Evolutionary conservation across 1,139 yeast species (phyloP).

Genomic region (Lodderomyces metapsilosis): DNA sequence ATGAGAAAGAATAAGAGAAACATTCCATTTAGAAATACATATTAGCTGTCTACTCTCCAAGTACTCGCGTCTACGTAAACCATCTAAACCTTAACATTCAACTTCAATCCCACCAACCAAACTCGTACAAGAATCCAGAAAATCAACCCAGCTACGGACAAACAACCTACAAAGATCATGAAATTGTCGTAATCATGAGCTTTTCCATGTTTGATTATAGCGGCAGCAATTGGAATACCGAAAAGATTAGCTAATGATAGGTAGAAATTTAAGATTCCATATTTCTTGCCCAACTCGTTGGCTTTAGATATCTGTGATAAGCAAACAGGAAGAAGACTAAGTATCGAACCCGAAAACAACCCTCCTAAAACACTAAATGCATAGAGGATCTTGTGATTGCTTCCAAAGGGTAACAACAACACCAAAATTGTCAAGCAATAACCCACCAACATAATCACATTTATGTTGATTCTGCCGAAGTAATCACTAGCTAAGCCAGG

Average conservation of each 20-base stretch:
- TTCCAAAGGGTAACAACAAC: slow-evolving; percentile 43
- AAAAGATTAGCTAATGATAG: slow-evolving; percentile 41
- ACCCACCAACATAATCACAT: slow-evolving; percentile 34
- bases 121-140: slow-evolving; percentile 38
- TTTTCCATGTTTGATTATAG: slow-evolving; percentile 37
- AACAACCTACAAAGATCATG: slow-evolving; percentile 34
- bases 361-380: slow-evolving; percentile 39
- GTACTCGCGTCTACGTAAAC: too few species aligned
- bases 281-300: slow-evolving; percentile 39
- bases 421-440: slow-evolving; percentile 30
- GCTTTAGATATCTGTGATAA: slow-evolving; percentile 39
- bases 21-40: too few species aligned
- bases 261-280: slow-evolving; percentile 38
- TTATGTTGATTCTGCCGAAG: slow-evolving; percentile 40
- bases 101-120: slow-evolving; percentile 30
- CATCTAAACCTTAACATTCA: slow-evolving; percentile 33
- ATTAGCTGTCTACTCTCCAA: too few species aligned
- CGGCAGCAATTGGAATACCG: slow-evolving; percentile 46
- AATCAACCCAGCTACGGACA: slow-evolving; percentile 26
- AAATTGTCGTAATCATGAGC: slow-evolving; percentile 32
- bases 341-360: slow-evolving; percentile 28
- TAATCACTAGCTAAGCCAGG: slow-evolving; percentile 41
- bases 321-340: slow-evolving; percentile 41
- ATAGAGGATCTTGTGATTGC: slow-evolving; percentile 27
- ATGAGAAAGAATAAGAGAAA: too few species aligned